These are phyloP conservation scores for Noccaea bulbosa DNA, from an alignment of 345 rosid genomes.

Conservation along the genomic window DNA sequence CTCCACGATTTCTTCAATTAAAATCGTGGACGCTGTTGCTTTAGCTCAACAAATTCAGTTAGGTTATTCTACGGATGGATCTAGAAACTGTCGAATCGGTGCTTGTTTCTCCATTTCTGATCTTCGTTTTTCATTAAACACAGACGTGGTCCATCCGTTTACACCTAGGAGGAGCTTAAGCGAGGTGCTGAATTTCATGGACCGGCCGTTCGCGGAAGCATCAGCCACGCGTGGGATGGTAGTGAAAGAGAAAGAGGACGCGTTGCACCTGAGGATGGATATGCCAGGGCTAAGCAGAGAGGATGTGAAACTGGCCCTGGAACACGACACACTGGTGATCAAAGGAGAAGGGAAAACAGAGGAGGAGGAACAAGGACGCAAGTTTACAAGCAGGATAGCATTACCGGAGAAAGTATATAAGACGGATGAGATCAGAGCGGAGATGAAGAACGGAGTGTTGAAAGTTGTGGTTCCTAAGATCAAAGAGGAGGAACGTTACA, in stretches of 20 bases:
- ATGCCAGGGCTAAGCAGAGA: slow-evolving; percentile 63
- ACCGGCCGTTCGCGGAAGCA: too few relatives aligned
- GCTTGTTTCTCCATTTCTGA: background rate
- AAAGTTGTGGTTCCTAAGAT: slow-evolving; percentile 68
- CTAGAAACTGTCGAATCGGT: background rate
- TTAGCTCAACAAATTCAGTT: background rate
- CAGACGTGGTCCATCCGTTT: slow-evolving; percentile 45
- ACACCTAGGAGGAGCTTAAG: slow-evolving; percentile 48
- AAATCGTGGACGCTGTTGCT: background rate
- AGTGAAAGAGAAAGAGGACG: slow-evolving; percentile 50
- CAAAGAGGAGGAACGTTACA: slow-evolving; percentile 54
- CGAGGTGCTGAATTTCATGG: slow-evolving; percentile 61
- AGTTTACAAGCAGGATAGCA: slow-evolving; percentile 47
- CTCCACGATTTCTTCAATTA: too few relatives aligned
- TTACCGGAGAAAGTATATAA: slow-evolving; percentile 28
- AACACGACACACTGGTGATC: slow-evolving; percentile 63
- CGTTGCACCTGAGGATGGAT: slow-evolving; percentile 48
- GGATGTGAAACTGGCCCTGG: slow-evolving; percentile 56
- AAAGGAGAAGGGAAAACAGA: slow-evolving; percentile 62
- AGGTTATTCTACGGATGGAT: background rate
- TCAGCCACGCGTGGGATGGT: too few relatives aligned
- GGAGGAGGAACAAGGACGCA: slow-evolving; percentile 20
- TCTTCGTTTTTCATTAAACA: background rate
- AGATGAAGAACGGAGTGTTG: slow-evolving; percentile 85
- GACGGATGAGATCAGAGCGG: slow-evolving; percentile 60